Conservation (phyloP, 1,139 yeast species). For the Komagataea norvegica region DNA sequence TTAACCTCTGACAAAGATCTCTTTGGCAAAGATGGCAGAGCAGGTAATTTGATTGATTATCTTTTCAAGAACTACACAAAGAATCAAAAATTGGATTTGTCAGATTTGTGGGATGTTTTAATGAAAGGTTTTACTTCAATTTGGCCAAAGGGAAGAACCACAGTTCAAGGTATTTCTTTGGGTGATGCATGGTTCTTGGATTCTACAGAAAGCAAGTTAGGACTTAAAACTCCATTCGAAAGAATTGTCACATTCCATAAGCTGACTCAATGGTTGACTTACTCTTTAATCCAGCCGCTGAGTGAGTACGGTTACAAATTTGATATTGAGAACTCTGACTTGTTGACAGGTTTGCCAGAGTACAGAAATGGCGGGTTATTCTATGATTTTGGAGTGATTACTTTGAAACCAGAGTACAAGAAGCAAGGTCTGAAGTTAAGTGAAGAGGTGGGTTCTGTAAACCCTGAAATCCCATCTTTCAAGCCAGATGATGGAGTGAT, state of each 20-base stretch:
- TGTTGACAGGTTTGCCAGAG: constrained; percentile 59
- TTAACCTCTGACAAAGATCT: constrained; percentile 32
- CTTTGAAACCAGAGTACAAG: constrained; percentile 37
- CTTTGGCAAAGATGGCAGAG: constrained; percentile 46
- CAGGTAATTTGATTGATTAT: constrained; percentile 51
- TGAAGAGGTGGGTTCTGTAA: constrained; percentile 24
- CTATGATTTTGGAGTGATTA: constrained; percentile 46
- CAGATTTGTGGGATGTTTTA: constrained; percentile 45
- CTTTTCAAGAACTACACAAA: constrained; percentile 25
- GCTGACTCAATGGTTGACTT: constrained; percentile 58
- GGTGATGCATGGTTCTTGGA: constrained; percentile 56
- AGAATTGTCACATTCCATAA: constrained; percentile 54
- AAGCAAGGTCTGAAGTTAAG: constrained; percentile 34
- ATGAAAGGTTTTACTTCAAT: constrained; percentile 49
- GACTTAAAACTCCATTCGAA: constrained; percentile 26
- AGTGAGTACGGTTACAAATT: constrained; percentile 40
- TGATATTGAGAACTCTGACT: constrained; percentile 34
- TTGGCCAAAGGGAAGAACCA: constrained; percentile 56
- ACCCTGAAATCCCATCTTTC: constrained; percentile 41
- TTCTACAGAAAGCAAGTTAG: constrained; percentile 31
- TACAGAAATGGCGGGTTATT: constrained; percentile 60
- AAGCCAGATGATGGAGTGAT: constrained; percentile 50
- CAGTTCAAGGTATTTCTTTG: constrained; percentile 41
- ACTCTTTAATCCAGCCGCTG: constrained; percentile 50
- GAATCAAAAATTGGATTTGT: constrained; percentile 33